Base-by-base conservation (phyloP, 306 rosid genomes). In the Gleditsia sinensis region DNA sequence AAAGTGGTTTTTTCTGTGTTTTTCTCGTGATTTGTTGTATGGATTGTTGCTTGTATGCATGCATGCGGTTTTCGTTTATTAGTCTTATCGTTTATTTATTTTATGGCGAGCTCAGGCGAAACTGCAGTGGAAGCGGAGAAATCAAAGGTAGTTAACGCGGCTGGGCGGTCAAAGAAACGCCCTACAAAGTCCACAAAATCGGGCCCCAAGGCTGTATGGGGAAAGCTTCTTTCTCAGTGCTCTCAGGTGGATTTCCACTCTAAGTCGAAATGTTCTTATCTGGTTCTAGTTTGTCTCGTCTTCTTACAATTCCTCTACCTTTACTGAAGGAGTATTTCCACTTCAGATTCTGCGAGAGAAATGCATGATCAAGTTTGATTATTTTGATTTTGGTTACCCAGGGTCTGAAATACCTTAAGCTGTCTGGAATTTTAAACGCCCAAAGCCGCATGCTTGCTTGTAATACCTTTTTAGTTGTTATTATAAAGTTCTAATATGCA, bases 141-240 rank as follows among this genome's bases (percentile, higher is more conserved):
- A 81, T 58, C 87, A 10, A 84, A 82, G 85, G 74, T 32, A 17
- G 83, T 61, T 37, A 76, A 68, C 17, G 43, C 68, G 20, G 67
- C 73, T 71, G 64, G 75, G 73, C 83, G 92, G 78, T n/a, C 60
- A 0, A 90, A 90, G 88, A 91, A 86, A 75, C 86, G 91, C 27
- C 43, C 84, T 2, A 16, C 60, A 3, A 94, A 73, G 78, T 43
- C 75, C 67, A 51, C 90, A 0, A 86, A 84, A 59, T 63, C 77
- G 11, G 69, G 50, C 48, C 67, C 76, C 62, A 88, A 84, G 77
- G 55, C 42, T 58, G 86, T 88, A 3, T 94, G 99, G 99, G 99
- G 93, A 57, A 92, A 82, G 78, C 96, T 94, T 64, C 83, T 94
- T 71, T 94, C 99, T 61, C 99, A 94, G 90, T 88, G 57, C 77